phyloP scores from a whole-genome alignment of 1,139 yeast genomes.

The Pichia sorboxylosa region DNA sequence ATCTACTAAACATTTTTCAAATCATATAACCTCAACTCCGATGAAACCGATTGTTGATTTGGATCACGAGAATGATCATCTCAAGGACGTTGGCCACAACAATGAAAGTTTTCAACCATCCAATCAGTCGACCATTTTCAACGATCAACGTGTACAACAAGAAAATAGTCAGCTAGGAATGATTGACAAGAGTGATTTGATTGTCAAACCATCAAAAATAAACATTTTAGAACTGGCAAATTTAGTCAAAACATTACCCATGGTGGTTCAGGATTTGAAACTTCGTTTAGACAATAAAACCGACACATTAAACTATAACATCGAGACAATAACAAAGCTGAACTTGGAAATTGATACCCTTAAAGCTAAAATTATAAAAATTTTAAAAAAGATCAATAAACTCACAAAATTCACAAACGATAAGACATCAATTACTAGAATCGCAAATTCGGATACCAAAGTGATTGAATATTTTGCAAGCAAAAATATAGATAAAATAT shows the following conservation, averaged over 20 bases:
- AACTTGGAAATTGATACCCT: conserved; percentile 15
- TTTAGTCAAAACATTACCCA: conserved; percentile 4
- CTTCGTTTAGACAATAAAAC: conserved; percentile 29
- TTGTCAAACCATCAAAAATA: conserved; percentile 5
- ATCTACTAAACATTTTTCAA: not conserved
- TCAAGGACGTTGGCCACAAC: no score
- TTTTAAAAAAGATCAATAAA: conserved; percentile 10
- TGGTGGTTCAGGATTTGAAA: conserved; percentile 11
- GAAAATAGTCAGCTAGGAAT: not conserved
- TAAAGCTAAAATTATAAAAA: conserved; percentile 10
- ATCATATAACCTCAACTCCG: conserved; percentile 6
- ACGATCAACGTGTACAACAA: no score
- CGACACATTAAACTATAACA: conserved; percentile 23
- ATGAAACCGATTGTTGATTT: conserved; percentile 3
- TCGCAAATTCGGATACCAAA: conserved; percentile 1
- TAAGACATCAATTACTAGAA: not conserved
- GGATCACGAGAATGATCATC: not conserved
- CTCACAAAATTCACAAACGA: conserved; percentile 1
- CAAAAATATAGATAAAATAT: not conserved
- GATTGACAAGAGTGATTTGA: not conserved
- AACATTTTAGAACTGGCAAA: conserved; percentile 2
- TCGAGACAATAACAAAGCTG: conserved; percentile 15
- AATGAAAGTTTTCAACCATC: no score
- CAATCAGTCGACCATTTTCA: not conserved
- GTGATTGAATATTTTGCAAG: conserved; percentile 1